A percentile compares a stretch with the other conserved stretches of the same genome.
These are phyloP conservation scores for Backusella tarrabulga DNA, from an alignment of 192 early-diverging fungal species.

Conservation along the genomic window DNA sequence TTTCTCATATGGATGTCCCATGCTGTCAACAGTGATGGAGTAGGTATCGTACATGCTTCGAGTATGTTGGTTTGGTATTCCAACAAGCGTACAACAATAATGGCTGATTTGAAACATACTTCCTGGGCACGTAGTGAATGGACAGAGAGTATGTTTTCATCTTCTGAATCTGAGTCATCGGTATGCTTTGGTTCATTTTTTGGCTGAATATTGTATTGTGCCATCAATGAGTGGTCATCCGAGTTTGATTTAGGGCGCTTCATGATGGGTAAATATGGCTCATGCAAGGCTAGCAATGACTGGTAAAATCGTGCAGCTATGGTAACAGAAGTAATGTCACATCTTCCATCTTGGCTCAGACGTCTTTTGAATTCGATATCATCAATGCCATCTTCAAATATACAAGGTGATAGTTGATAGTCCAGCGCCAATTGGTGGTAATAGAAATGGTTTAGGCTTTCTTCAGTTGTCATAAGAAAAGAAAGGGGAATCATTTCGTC, in stretches of 20 bases:
- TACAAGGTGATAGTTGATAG: slow-evolving; percentile 10
- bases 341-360: neutral
- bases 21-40: slow-evolving; percentile 3
- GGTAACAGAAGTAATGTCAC: slow-evolving; percentile 10
- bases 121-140: slow-evolving; percentile 21
- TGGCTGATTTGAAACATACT: slow-evolving; percentile 11
- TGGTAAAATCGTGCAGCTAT: slow-evolving; percentile 15
- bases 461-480: slow-evolving; percentile 6
- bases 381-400: slow-evolving; percentile 18
- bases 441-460: slow-evolving; percentile 16
- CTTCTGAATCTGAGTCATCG: neutral
- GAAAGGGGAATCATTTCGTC: slow-evolving; percentile 15
- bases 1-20: slow-evolving; percentile 27
- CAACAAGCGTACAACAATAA: slow-evolving; percentile 12
- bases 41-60: slow-evolving; percentile 10
- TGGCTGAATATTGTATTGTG: neutral
- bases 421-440: slow-evolving; percentile 10
- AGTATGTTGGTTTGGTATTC: slow-evolving; percentile 17
- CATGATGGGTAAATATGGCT: slow-evolving; percentile 15
- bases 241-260: neutral
- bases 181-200: neutral
- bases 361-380: slow-evolving; percentile 8
- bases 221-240: neutral
- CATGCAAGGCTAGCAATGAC: slow-evolving; percentile 8
- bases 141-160: neutral